Percentiles rank a stretch among this genome's conserved stretches.
Conservation (phyloP, 2,329 filamentous ascomycete species). For the Nothopassalora personata region DNA sequence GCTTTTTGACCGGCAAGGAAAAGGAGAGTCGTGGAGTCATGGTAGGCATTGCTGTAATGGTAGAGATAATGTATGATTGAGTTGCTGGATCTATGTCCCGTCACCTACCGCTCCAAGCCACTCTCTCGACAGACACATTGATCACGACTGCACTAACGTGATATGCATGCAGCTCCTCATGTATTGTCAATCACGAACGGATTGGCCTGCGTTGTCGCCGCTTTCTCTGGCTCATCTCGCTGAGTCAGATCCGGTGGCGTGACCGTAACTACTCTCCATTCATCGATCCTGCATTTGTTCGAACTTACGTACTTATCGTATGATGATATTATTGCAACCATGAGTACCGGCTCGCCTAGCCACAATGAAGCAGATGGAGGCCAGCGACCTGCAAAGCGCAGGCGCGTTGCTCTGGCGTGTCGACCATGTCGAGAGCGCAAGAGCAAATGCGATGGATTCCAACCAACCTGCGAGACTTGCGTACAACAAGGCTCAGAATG, state of each 20-base stretch:
- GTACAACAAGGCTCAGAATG: slow-evolving; percentile 7
- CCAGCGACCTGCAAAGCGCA: slow-evolving; percentile 7
- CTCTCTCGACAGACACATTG: not conserved
- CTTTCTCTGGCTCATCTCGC: not conserved
- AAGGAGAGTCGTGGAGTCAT: no score
- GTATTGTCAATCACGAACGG: not conserved
- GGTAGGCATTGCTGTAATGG: no score
- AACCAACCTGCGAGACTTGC: slow-evolving; percentile 5
- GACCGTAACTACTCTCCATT: not conserved
- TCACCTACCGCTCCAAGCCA: not conserved
- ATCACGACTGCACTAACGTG: not conserved
- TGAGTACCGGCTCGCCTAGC: not conserved
- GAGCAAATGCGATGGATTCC: slow-evolving; percentile 6
- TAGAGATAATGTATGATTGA: not conserved
- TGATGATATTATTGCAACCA: not conserved
- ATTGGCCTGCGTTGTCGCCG: not conserved
- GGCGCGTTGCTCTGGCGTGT: slow-evolving; percentile 7
- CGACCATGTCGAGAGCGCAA: slow-evolving; percentile 2
- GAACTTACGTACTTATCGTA: not conserved
- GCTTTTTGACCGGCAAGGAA: no score
- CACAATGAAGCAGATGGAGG: not conserved
- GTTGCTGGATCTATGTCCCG: not conserved
- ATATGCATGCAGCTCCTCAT: not conserved
- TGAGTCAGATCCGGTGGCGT: not conserved
- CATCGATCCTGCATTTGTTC: not conserved